Evolutionary conservation across 2,329 filamentous ascomycete species (phyloP).

Genomic region (Fusarium torulosum): DNA sequence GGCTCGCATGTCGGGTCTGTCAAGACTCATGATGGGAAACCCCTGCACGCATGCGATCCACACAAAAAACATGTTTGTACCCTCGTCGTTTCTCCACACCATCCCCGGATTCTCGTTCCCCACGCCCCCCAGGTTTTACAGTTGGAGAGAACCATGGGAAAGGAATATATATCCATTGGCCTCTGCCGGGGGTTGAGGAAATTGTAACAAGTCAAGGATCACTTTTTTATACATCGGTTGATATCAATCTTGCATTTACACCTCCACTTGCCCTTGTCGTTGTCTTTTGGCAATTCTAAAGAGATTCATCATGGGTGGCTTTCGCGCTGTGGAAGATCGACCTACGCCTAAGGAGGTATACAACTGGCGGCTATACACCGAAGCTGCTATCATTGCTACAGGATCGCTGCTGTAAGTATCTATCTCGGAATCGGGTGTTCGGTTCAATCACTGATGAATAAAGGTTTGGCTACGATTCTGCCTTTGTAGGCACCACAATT

Average conservation of each 20-base stretch:
- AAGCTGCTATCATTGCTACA: slow-evolving; percentile 62
- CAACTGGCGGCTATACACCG: slow-evolving; percentile 64
- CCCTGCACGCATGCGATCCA: slow-evolving; percentile 12
- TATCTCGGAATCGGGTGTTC: fast-evolving
- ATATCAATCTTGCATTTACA: background rate
- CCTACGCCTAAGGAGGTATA: slow-evolving; percentile 68
- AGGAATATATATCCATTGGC: slow-evolving; percentile 41
- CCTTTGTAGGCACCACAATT: slow-evolving; percentile 68
- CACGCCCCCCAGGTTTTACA: slow-evolving; percentile 42
- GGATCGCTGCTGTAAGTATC: slow-evolving; percentile 57
- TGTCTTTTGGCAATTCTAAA: background rate
- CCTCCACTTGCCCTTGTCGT: background rate
- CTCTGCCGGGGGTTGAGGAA: slow-evolving; percentile 12
- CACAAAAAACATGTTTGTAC: slow-evolving; percentile 31
- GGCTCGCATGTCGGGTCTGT: slow-evolving; percentile 48
- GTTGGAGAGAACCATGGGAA: slow-evolving; percentile 26
- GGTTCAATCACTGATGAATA: background rate
- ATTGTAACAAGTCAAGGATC: background rate
- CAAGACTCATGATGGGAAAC: slow-evolving; percentile 13
- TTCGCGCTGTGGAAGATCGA: slow-evolving; percentile 65
- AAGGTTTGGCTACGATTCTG: slow-evolving; percentile 66
- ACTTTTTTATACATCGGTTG: background rate
- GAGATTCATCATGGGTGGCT: slow-evolving; percentile 50
- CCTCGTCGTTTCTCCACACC: slow-evolving; percentile 31
- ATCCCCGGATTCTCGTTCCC: slow-evolving; percentile 45